phyloP scores from a whole-genome alignment of 2,329 filamentous ascomycete species.

The Aureobasidium pullulans region DNA sequence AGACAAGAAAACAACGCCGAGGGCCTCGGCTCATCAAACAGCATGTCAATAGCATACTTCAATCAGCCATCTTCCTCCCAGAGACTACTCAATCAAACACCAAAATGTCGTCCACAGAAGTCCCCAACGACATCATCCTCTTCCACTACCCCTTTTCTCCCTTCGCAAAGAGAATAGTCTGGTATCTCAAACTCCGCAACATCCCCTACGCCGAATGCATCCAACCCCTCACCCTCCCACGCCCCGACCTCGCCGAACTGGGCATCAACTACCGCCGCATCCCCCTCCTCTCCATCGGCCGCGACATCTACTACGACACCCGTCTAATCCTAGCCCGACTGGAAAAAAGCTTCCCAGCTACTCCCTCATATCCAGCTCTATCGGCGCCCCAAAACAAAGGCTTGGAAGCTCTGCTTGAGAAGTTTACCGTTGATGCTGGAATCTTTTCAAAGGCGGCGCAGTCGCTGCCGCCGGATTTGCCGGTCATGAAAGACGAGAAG shows the following conservation, averaged over 20 bases:
- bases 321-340: constrained; percentile 61
- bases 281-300: constrained; percentile 58
- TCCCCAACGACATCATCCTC: constrained; percentile 46
- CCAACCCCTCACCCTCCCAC: constrained; percentile 59
- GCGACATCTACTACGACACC: constrained; percentile 63
- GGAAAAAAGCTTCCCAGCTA: constrained; percentile 46
- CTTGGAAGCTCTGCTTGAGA: constrained; percentile 49
- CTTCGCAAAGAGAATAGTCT: constrained; percentile 55
- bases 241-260: constrained; percentile 55
- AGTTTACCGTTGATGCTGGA: constrained; percentile 48
- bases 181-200: constrained; percentile 60
- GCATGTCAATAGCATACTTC: not conserved
- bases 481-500: constrained; percentile 47
- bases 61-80: not conserved
- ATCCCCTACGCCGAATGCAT: constrained; percentile 64
- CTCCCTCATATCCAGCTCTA: constrained; percentile 19
- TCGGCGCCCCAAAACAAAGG: constrained; percentile 34
- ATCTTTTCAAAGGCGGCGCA: constrained; percentile 48
- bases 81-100: not conserved
- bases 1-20: not conserved
- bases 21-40: not conserved
- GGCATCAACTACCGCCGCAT: constrained; percentile 63
- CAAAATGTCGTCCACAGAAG: constrained; percentile 18
- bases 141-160: constrained; percentile 62
- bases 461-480: constrained; percentile 51